phyloP scores from a whole-genome alignment of 2,329 filamentous ascomycete species.

The Ilyonectria destructans region DNA sequence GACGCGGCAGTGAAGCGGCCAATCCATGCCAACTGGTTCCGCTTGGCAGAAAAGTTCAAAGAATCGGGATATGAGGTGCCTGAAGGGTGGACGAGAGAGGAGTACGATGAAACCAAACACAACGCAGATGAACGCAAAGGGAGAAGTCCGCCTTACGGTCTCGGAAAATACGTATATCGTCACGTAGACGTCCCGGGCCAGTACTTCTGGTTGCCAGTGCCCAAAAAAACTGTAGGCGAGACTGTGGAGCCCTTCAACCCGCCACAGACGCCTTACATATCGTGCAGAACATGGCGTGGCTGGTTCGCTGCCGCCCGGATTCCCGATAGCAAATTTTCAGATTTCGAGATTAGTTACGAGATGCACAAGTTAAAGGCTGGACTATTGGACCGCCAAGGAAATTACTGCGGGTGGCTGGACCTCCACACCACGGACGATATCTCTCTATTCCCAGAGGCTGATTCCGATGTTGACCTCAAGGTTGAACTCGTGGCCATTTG shows the following conservation, averaged over 20 bases:
- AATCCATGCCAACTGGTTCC: neutral
- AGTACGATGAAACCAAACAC: neutral
- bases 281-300: neutral
- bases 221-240: neutral
- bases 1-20: neutral
- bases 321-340: neutral
- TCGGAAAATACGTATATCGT: neutral
- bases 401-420: neutral
- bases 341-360: neutral
- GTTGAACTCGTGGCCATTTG: neutral
- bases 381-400: neutral
- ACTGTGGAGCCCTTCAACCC: neutral
- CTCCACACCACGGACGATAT: neutral
- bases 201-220: neutral
- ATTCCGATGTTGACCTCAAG: neutral
- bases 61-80: neutral
- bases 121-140: neutral
- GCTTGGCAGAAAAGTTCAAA: neutral
- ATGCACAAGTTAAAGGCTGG: neutral
- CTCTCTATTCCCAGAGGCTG: neutral
- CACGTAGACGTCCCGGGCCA: neutral
- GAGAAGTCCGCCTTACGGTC: neutral
- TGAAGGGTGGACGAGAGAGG: constrained; percentile 1
- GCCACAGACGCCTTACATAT: constrained; percentile 1
- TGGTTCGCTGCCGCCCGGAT: neutral